A percentile compares a stretch with the other conserved stretches of the same genome.
These are phyloP conservation scores for Ogataea wickerhamii DNA, from an alignment of 805 yeast species.

Conservation along the genomic window DNA sequence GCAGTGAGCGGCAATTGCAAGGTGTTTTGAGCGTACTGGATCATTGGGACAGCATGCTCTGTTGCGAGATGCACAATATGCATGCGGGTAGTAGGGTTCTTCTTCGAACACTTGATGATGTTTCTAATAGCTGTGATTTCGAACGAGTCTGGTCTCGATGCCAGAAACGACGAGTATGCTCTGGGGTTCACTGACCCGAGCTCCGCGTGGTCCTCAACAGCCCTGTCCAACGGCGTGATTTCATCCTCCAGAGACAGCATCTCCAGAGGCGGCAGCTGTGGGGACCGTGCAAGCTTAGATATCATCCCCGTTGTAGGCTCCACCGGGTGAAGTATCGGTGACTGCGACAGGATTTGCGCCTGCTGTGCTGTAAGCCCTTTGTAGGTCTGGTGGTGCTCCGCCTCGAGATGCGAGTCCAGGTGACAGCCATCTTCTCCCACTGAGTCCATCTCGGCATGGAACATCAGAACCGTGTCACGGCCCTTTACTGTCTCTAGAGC, in stretches of 20 bases:
- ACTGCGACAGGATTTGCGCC: conserved; percentile 49
- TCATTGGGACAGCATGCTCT: conserved; percentile 72
- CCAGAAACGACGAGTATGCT: conserved; percentile 66
- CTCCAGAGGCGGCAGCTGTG: conserved; percentile 12
- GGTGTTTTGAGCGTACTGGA: conserved; percentile 55
- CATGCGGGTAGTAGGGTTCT: conserved; percentile 58
- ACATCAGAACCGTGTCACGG: conserved; percentile 71
- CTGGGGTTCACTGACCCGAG: conserved; percentile 53
- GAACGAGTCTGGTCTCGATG: conserved; percentile 84
- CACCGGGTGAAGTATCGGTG: conserved; percentile 54
- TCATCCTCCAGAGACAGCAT: conserved; percentile 18
- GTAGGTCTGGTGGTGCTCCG: conserved; percentile 35
- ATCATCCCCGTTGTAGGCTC: conserved; percentile 53
- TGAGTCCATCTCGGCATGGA: conserved; percentile 83
- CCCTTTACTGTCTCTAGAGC: conserved; percentile 67
- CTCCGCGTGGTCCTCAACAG: conserved; percentile 18
- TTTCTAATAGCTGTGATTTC: conserved; percentile 81
- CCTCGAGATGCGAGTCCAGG: conserved; percentile 37
- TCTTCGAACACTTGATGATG: conserved; percentile 59
- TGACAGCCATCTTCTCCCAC: conserved; percentile 12
- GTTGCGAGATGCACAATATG: conserved; percentile 93
- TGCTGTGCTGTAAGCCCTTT: conserved; percentile 47
- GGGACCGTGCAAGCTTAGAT: conserved; percentile 39
- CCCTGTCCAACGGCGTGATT: conserved; percentile 25
- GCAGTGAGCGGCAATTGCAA: conserved; percentile 65